Base-by-base conservation (phyloP, 805 yeast genomes). In the Cyberlindnera misumaiensis region DNA sequence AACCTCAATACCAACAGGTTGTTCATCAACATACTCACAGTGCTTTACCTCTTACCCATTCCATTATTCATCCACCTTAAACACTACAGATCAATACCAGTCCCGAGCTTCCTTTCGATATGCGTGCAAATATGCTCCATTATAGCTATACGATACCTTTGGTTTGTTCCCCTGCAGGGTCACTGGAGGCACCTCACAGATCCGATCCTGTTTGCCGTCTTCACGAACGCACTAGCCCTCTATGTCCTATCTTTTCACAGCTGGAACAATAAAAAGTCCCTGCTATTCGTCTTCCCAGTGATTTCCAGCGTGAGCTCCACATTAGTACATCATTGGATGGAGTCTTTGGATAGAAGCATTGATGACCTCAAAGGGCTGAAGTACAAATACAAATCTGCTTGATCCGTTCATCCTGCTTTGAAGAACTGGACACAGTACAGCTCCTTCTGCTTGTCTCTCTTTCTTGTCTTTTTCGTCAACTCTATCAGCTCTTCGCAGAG, bases 321-420 rank as follows among this genome's bases (percentile, higher is more conserved):
- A 10, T 22, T 43, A 7, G 36, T 31, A 5, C 14, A 15, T 7
- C 35, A 41, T 28, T 46, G 49, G 49, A 39, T 46, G 2, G 11
- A 31, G 3, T 36, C 35, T 8, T 11, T 44, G 28, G 36, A 32
- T 20, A 9, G 24, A 6, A 34, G n/a, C 17, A 43, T 46, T 32
- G 29, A 39, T n/a, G 34, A 29, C 4, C 28, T 46, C 27, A 30
- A 36, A n/a, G 12, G 38, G 2, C 30, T 43, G 30, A 46, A 38
- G 42, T 46, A 43, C 33, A 46, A 46, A 38, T 36, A 46, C 35
- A 44, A 46, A 24, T 43, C 47, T 13, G 47, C 45, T 4, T 43
- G 30, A 28, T 15, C 11, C 24, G 15, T 12, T 15, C 11, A 28
- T 28, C 12, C 25, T 20, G 12, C 22, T n/a, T 34, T 25, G 28